Base-by-base conservation (phyloP, 2,329 filamentous ascomycete species). In the Verticillium dahliae region DNA sequence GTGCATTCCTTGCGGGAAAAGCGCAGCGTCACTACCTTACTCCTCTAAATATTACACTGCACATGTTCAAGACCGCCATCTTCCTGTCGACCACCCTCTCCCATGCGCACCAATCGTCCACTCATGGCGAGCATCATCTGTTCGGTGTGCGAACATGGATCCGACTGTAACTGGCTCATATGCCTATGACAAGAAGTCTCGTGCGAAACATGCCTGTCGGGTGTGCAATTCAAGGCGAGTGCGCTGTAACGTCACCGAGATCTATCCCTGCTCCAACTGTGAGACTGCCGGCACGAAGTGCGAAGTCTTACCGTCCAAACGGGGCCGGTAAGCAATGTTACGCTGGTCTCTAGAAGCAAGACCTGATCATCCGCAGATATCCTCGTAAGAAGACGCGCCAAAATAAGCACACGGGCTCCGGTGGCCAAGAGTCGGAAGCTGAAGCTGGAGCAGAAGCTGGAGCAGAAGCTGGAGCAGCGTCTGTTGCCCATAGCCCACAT, bases 161-260 rank as follows among this genome's bases (percentile, higher is more conserved):
- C 22, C 45, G 10, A 52, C n/a, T 18, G 9, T 10, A 6, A 52
- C 45, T 9, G 52, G 27, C 37, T 33, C 33, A 11, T 4, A 60
- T 50, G 52, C 55, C 61, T 33, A 55, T 18, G 22, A 45, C 22
- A 67, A 62, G n/a, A 65, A 62, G 22, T 50, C 62, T 2, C 65
- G 66, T 37, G 66, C 66, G 22, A 67, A 67, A 35, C 66, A 67
- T 15, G 66, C 66, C n/a, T 67, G 66, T 39, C 62, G 38, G n/a
- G 64, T 65, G 27, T 67, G 66, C 62, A 67, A 67, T 60, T 61
- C 63, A n/a, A 64, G 65, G 4, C 58, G 66, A 18, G 61, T 67
- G 4, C 65, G 65, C 35, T 67, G 66, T 57, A 62, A 67, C 56
- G 66, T 67, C 56, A 67, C 65, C 18, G 60, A 65, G 39, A 61